Percentiles rank a stretch among this genome's conserved stretches.
phyloP scores from a whole-genome alignment of 192 early-diverging fungal genomes.

The Pecoramyces ruminantium region DNA sequence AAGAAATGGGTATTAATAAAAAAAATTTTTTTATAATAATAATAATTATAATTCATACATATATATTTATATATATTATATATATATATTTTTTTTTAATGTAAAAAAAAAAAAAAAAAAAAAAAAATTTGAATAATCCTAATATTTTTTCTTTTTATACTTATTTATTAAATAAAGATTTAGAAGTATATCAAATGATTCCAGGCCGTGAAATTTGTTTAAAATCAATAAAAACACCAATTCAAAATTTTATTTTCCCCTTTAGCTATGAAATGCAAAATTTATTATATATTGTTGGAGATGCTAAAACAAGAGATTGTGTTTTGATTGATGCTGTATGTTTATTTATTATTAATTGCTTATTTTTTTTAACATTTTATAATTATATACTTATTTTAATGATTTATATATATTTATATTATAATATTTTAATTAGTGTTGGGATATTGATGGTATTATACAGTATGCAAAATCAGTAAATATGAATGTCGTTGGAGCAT shows the following conservation, averaged over 20 bases:
- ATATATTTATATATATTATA: too few species aligned
- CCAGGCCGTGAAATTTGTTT: slow-evolving; percentile 55
- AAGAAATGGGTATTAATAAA: background rate
- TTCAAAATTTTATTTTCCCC: slow-evolving; percentile 56
- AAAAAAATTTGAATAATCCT: too few species aligned
- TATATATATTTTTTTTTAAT: too few species aligned
- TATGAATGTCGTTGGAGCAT: slow-evolving; percentile 50
- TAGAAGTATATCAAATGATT: slow-evolving; percentile 46
- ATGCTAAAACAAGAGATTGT: slow-evolving; percentile 46
- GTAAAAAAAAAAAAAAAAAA: too few species aligned
- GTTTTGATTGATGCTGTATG: slow-evolving; percentile 67
- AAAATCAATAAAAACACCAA: slow-evolving; percentile 36
- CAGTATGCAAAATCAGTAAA: slow-evolving; percentile 32
- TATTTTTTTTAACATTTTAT: too few species aligned
- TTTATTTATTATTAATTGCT: background rate
- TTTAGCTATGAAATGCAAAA: slow-evolving; percentile 73
- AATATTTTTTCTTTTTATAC: too few species aligned
- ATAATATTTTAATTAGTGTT: slow-evolving; percentile 35
- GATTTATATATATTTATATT: background rate
- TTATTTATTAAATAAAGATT: too few species aligned
- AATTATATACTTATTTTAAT: too few species aligned
- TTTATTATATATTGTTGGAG: slow-evolving; percentile 65
- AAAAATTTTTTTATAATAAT: too few species aligned
- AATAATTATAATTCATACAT: too few species aligned
- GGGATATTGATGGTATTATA: slow-evolving; percentile 77